phyloP scores from a whole-genome alignment of 1,284 basidiomycete genomes.

The Baeospora myosura region DNA sequence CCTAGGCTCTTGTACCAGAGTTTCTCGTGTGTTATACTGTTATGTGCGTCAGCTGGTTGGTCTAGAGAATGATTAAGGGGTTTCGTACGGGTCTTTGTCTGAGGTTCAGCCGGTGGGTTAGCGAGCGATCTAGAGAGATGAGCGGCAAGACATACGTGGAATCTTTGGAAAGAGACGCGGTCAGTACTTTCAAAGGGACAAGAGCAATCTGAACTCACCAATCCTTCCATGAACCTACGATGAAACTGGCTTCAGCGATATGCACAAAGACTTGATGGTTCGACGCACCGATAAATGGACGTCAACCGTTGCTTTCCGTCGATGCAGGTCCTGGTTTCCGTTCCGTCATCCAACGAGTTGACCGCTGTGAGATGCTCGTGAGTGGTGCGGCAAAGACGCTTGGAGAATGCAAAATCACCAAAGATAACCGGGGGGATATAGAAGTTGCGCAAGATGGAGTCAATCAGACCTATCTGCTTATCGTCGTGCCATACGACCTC shows the following conservation, averaged over 20 bases:
- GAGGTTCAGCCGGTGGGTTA: slow-evolving; percentile 1
- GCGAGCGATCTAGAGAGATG: slow-evolving; percentile 4
- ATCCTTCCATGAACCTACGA: slow-evolving; percentile 62
- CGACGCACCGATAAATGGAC: slow-evolving; percentile 51
- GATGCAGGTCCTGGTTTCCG: slow-evolving; percentile 59
- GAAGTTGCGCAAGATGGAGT: slow-evolving; percentile 65
- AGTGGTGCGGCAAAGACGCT: not conserved
- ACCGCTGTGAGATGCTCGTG: slow-evolving; percentile 28
- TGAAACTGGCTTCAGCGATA: not conserved
- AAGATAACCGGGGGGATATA: slow-evolving; percentile 76
- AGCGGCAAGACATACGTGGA: slow-evolving; percentile 33
- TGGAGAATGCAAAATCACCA: not conserved
- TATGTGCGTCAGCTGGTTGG: not conserved
- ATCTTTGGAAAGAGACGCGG: slow-evolving; percentile 27
- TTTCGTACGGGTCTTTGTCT: slow-evolving; percentile 56
- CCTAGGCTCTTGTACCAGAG: slow-evolving; percentile 42
- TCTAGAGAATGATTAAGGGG: slow-evolving; percentile 8
- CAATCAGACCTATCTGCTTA: slow-evolving; percentile 66
- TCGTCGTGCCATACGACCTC: slow-evolving; percentile 66
- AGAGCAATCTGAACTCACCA: slow-evolving; percentile 34
- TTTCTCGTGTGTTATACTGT: slow-evolving; percentile 36
- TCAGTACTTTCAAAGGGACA: slow-evolving; percentile 5
- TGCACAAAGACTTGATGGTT: not conserved
- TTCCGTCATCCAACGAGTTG: slow-evolving; percentile 45
- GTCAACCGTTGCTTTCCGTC: slow-evolving; percentile 77